phyloP scores from a whole-genome alignment of 2,329 filamentous ascomycete genomes.

The Fusarium duplospermum region DNA sequence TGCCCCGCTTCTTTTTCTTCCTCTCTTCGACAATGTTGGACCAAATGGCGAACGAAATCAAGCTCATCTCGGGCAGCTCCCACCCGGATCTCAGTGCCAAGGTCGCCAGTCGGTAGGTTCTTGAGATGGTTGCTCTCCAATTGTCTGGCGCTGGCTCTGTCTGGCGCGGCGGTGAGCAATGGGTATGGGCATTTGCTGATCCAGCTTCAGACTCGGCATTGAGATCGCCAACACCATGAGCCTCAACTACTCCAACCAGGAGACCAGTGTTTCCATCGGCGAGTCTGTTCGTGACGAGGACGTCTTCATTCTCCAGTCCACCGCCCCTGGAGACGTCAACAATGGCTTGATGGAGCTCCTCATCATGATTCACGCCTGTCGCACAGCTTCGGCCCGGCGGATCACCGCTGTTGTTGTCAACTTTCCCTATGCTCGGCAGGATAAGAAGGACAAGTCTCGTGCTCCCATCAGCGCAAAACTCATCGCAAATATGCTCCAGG shows the following conservation, averaged over 20 bases:
- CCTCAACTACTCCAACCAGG: conserved; percentile 87
- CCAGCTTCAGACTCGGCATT: conserved; percentile 72
- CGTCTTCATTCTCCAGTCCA: conserved; percentile 97
- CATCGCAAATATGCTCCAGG: conserved; percentile 97
- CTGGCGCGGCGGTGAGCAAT: conserved; percentile 1
- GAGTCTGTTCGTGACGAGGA: conserved; percentile 98
- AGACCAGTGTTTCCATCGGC: conserved; percentile 91
- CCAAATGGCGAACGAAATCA: conserved; percentile 65
- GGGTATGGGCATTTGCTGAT: conserved; percentile 38
- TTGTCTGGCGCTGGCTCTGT: neutral
- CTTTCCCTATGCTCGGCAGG: conserved; percentile 95
- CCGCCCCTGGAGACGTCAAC: conserved; percentile 95
- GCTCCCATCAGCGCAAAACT: conserved; percentile 97
- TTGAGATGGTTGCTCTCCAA: conserved; percentile 12
- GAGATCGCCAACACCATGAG: conserved; percentile 83
- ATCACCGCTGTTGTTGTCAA: conserved; percentile 97
- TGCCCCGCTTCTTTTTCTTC: conserved; percentile 42
- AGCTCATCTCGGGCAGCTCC: conserved; percentile 62
- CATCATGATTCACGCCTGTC: conserved; percentile 97
- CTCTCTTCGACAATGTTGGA: conserved; percentile 50
- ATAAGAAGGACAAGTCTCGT: conserved; percentile 94
- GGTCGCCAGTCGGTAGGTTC: conserved; percentile 57
- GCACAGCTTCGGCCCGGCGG: conserved; percentile 76
- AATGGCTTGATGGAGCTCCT: conserved; percentile 98
- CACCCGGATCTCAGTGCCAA: conserved; percentile 61